phyloP scores from a whole-genome alignment of 1,284 basidiomycete genomes.

The Irpex rosettiformis region DNA sequence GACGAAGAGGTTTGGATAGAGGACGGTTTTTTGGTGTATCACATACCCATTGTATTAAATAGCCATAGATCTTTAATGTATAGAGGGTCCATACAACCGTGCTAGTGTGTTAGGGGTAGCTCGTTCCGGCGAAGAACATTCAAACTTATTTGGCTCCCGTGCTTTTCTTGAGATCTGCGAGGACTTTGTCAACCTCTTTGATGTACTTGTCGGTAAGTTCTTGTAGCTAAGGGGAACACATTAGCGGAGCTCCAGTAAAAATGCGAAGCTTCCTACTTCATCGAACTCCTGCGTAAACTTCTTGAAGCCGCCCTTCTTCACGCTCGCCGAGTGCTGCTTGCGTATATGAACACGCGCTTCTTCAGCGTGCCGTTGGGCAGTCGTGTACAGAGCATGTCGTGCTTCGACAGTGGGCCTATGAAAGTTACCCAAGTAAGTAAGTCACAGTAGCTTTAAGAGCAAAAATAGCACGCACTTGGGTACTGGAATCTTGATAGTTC shows the following conservation, averaged over 20 bases:
- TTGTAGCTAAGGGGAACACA: conserved; percentile 53
- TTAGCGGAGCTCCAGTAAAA: not conserved
- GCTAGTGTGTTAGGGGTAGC: not conserved
- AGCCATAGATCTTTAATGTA: conserved; percentile 6
- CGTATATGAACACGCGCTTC: conserved; percentile 73
- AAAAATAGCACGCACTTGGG: conserved; percentile 52
- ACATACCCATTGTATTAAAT: conserved; percentile 3
- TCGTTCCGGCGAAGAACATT: too few species aligned
- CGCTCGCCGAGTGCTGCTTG: conserved; percentile 56
- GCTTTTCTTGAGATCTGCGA: conserved; percentile 61
- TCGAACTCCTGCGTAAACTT: conserved; percentile 65
- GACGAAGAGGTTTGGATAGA: conserved; percentile 48
- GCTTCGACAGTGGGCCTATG: conserved; percentile 72
- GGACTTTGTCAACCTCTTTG: conserved; percentile 59
- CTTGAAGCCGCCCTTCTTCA: conserved; percentile 66
- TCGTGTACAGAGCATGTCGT: conserved; percentile 48
- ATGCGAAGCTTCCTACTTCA: conserved; percentile 41
- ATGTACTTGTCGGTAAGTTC: conserved; percentile 61
- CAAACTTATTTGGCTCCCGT: conserved; percentile 28
- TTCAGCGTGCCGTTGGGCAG: conserved; percentile 61
- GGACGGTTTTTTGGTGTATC: not conserved
- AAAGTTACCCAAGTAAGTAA: conserved; percentile 4
- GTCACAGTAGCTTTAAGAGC: not conserved
- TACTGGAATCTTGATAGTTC: conserved; percentile 74
- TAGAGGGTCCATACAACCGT: not conserved